A percentile compares a stretch with the other conserved stretches of the same genome.
phyloP scores from a whole-genome alignment of 257 asterid species.

The Ocimum tenuiflorum region DNA sequence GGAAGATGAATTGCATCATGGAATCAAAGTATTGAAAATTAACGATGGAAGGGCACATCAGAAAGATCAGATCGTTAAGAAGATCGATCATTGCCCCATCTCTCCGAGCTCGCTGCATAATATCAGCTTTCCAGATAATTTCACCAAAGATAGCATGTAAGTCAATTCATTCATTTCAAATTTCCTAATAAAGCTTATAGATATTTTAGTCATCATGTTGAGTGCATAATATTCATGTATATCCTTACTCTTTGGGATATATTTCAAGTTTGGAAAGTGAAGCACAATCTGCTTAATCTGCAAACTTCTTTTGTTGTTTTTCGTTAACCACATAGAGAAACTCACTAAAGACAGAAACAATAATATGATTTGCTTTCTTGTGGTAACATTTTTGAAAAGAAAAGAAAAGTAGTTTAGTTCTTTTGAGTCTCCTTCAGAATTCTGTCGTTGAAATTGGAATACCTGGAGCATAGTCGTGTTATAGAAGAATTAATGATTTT shows the following conservation, averaged over 20 bases:
- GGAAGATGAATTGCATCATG: conserved; percentile 68
- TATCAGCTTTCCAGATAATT: conserved; percentile 42
- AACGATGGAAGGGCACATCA: conserved; percentile 33
- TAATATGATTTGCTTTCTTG: background rate
- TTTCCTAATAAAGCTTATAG: background rate
- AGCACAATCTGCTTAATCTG: no score
- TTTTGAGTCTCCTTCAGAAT: background rate
- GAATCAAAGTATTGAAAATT: conserved; percentile 52
- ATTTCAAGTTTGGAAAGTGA: background rate
- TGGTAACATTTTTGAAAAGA: background rate
- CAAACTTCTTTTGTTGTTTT: background rate
- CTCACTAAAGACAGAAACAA: no score
- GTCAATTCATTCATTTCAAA: conserved; percentile 18
- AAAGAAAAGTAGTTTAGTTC: background rate
- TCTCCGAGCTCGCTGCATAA: conserved; percentile 91
- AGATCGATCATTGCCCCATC: conserved; percentile 45
- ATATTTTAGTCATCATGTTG: background rate
- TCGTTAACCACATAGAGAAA: background rate
- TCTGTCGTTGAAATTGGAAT: background rate
- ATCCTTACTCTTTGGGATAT: no score
- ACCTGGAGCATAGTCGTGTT: background rate
- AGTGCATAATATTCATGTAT: background rate
- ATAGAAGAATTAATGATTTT: no score
- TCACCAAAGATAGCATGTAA: conserved; percentile 67
- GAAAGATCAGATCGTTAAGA: conserved; percentile 42